These are phyloP conservation scores for Neurospora sp. DNA, from an alignment of 495 filamentous ascomycete species.

Conservation along the genomic window DNA sequence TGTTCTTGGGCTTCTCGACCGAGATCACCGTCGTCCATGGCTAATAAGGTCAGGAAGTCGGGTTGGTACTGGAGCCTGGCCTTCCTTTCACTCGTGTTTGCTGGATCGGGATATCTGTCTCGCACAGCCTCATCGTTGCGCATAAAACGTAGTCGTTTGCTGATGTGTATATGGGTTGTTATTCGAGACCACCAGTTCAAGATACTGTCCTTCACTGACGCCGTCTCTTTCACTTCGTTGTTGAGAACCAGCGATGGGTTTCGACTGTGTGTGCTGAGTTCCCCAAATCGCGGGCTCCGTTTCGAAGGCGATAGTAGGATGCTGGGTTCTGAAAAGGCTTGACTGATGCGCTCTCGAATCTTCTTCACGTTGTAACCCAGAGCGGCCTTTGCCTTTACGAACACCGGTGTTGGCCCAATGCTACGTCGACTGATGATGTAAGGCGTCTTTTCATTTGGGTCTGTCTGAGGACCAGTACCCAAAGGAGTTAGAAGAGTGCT, in stretches of 20 bases:
- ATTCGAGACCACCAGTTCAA: constrained; percentile 33
- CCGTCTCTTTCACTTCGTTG: constrained; percentile 4
- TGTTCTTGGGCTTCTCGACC: constrained; percentile 22
- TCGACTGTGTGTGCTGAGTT: constrained; percentile 29
- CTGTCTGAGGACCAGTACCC: constrained; percentile 13
- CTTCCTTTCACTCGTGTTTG: constrained; percentile 14
- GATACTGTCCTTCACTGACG: constrained; percentile 22
- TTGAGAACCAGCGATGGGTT: constrained; percentile 18
- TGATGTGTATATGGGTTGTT: constrained; percentile 25
- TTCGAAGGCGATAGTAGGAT: constrained; percentile 20
- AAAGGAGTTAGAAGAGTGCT: constrained; percentile 38
- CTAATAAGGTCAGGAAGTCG: constrained; percentile 28
- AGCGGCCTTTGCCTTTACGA: constrained; percentile 26
- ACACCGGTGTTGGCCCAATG: constrained; percentile 30
- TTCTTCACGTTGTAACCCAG: constrained; percentile 27
- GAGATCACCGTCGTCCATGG: constrained; percentile 27
- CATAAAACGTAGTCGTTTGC: constrained; percentile 21
- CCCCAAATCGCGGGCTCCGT: constrained; percentile 30
- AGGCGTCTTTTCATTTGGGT: constrained; percentile 23
- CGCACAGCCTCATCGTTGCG: not conserved
- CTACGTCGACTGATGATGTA: constrained; percentile 33
- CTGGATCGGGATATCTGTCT: constrained; percentile 9
- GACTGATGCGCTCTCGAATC: constrained; percentile 26
- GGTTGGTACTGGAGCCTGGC: constrained; percentile 19
- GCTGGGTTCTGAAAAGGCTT: constrained; percentile 37